These are phyloP conservation scores for Dipodascus albidus DNA, from an alignment of 805 yeast species.

Conservation along the genomic window DNA sequence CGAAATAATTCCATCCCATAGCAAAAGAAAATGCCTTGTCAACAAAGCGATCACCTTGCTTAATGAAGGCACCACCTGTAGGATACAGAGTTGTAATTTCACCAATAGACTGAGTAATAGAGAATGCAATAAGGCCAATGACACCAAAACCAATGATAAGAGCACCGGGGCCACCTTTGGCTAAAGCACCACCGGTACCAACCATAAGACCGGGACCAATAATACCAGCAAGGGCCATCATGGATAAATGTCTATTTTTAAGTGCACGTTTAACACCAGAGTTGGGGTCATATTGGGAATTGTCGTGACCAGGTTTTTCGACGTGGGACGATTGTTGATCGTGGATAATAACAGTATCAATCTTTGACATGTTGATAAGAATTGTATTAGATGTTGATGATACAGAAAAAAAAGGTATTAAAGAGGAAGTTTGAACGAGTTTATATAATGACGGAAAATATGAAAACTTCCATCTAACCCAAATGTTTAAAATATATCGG, in stretches of 20 bases:
- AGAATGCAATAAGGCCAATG: conserved; percentile 40
- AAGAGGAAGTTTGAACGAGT: background rate
- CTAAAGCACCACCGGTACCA: conserved; percentile 40
- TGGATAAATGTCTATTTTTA: conserved; percentile 56
- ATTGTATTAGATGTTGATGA: no score
- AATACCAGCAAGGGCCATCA: conserved; percentile 77
- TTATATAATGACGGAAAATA: background rate
- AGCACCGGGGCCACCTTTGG: conserved; percentile 40
- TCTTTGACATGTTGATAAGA: background rate
- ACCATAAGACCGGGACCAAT: conserved; percentile 79
- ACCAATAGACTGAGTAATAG: conserved; percentile 43
- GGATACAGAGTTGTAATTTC: conserved; percentile 46
- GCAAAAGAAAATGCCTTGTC: conserved; percentile 38
- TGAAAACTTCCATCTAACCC: background rate
- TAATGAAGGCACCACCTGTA: conserved; percentile 40
- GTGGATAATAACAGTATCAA: background rate
- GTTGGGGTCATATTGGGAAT: conserved; percentile 18
- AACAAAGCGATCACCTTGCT: conserved; percentile 36
- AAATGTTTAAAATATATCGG: background rate
- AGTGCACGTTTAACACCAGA: conserved; percentile 32
- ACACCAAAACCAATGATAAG: conserved; percentile 37
- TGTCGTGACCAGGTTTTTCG: background rate
- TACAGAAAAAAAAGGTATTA: background rate
- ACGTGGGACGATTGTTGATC: background rate
- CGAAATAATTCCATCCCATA: conserved; percentile 37